These are phyloP conservation scores for Diaporthe vexans DNA, from an alignment of 2,329 filamentous ascomycete genomes.

Conservation along the genomic window DNA sequence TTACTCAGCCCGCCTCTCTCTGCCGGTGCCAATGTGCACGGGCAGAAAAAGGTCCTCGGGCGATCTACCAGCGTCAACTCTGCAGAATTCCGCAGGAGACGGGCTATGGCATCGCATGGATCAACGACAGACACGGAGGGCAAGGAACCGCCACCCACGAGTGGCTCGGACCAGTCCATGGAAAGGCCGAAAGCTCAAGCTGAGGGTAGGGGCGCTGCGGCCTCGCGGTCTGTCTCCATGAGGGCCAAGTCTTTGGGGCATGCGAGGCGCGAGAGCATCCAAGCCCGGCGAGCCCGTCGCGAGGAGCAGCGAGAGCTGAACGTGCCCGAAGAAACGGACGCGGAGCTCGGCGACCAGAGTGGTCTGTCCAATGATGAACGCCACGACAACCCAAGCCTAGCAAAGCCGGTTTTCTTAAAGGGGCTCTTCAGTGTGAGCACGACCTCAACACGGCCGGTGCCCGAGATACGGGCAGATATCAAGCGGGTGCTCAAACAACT, in stretches of 20 bases:
- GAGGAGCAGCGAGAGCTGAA: constrained; percentile 66
- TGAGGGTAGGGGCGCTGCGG: constrained; percentile 65
- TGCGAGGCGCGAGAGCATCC: constrained; percentile 90
- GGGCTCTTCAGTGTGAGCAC: constrained; percentile 97
- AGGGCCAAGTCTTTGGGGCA: constrained; percentile 92
- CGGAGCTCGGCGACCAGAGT: constrained; percentile 76
- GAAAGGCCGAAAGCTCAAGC: constrained; percentile 59
- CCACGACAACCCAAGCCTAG: constrained; percentile 79
- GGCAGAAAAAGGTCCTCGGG: constrained; percentile 78
- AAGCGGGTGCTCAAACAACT: constrained; percentile 90
- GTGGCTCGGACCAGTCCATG: constrained; percentile 83
- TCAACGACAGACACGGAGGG: constrained; percentile 52
- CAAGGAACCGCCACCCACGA: constrained; percentile 78
- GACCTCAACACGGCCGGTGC: constrained; percentile 90
- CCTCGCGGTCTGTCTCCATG: constrained; percentile 73
- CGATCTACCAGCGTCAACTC: constrained; percentile 94
- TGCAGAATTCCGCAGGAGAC: constrained; percentile 80
- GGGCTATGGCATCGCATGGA: constrained; percentile 53
- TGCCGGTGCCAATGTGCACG: constrained; percentile 67
- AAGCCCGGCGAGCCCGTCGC: constrained; percentile 82
- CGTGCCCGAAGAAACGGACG: constrained; percentile 84
- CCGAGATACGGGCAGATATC: constrained; percentile 88
- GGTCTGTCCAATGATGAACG: constrained; percentile 70
- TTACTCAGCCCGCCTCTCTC: constrained; percentile 81
- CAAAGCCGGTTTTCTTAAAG: constrained; percentile 96